Percentiles rank a stretch among this genome's conserved stretches.
These are phyloP conservation scores for Astrothelium macrocarpum DNA, from an alignment of 495 filamentous ascomycete species.

Conservation along the genomic window DNA sequence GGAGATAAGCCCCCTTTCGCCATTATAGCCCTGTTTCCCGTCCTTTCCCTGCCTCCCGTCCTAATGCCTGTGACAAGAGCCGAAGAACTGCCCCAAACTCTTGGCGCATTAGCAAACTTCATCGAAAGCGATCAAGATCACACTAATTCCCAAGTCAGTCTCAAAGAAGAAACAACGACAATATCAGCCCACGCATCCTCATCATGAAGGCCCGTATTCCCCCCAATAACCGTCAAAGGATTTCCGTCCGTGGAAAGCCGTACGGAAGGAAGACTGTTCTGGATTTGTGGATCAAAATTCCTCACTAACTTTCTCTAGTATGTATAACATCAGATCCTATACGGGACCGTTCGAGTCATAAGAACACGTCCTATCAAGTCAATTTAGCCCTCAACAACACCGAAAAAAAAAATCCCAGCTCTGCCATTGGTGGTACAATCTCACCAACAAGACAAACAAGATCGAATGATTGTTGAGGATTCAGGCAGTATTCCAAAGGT, in stretches of 20 bases:
- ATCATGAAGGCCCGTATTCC: too few relatives aligned
- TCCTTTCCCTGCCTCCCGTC: neutral
- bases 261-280: neutral
- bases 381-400: neutral
- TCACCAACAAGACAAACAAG: neutral
- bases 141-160: neutral
- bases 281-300: neutral
- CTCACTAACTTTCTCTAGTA: neutral
- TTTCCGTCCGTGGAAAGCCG: neutral
- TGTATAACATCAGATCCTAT: conserved; percentile 3
- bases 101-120: neutral
- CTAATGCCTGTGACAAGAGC: neutral
- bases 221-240: neutral
- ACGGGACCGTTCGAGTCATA: neutral
- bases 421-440: neutral
- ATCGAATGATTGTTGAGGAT: neutral
- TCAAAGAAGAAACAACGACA: neutral
- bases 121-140: neutral
- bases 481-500: neutral
- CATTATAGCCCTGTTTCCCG: neutral
- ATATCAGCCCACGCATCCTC: neutral
- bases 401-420: neutral
- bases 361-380: neutral
- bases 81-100: neutral
- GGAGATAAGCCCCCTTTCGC: neutral